These are phyloP conservation scores for Paraconiothyrium sp. DNA, from an alignment of 2,329 filamentous ascomycete genomes.

Conservation along the genomic window DNA sequence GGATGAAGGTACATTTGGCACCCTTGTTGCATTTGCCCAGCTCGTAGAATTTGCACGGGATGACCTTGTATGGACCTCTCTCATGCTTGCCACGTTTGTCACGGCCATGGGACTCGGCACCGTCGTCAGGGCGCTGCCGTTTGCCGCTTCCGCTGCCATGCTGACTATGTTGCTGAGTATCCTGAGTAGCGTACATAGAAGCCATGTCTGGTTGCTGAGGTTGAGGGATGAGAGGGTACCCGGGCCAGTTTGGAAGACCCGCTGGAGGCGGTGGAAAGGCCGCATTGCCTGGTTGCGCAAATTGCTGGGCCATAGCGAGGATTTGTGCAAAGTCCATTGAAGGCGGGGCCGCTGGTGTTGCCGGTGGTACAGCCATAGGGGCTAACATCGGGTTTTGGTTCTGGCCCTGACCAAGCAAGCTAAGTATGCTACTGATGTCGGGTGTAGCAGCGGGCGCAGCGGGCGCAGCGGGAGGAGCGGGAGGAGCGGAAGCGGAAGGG, in stretches of 20 bases:
- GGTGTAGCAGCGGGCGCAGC: slow-evolving; percentile 26
- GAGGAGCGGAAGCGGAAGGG: slow-evolving; percentile 16
- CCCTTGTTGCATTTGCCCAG: slow-evolving; percentile 78
- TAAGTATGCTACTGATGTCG: slow-evolving; percentile 42
- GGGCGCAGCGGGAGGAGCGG: slow-evolving; percentile 22
- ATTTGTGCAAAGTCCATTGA: slow-evolving; percentile 16
- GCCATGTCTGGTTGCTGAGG: slow-evolving; percentile 24
- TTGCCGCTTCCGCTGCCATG: slow-evolving; percentile 46
- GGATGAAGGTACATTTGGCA: slow-evolving; percentile 77
- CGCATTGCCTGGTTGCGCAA: slow-evolving; percentile 5
- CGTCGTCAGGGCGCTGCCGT: slow-evolving; percentile 45
- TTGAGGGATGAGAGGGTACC: slow-evolving; percentile 20
- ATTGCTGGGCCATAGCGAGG: slow-evolving; percentile 13
- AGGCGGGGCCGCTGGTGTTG: neutral
- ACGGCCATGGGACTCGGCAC: slow-evolving; percentile 50
- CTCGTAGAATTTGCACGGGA: slow-evolving; percentile 73
- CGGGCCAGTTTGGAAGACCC: slow-evolving; percentile 8
- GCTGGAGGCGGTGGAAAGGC: slow-evolving; percentile 16
- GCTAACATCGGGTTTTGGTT: slow-evolving; percentile 25
- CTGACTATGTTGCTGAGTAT: slow-evolving; percentile 36
- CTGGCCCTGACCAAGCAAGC: slow-evolving; percentile 31
- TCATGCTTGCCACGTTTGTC: slow-evolving; percentile 59
- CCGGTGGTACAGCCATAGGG: slow-evolving; percentile 16
- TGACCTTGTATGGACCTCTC: slow-evolving; percentile 47
- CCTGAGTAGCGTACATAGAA: slow-evolving; percentile 22